phyloP scores from a whole-genome alignment of 2,329 filamentous ascomycete genomes.

The Neonectria coccinea region DNA sequence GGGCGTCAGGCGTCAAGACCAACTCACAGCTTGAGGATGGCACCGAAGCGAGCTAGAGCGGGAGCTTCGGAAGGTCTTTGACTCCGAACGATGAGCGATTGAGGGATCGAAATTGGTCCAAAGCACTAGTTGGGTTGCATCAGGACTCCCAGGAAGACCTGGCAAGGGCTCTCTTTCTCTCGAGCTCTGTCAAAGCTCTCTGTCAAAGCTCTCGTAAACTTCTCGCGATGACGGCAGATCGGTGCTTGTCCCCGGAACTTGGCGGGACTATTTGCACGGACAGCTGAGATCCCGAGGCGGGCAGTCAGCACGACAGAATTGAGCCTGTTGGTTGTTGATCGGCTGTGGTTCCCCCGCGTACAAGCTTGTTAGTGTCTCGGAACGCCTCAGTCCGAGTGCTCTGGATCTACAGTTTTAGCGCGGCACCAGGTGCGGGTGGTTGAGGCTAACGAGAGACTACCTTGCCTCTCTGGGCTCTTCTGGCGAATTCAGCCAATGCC shows the following conservation, averaged over 20 bases:
- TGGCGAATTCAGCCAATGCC: neutral
- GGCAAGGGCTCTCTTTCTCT: neutral
- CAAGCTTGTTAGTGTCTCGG: constrained; percentile 12
- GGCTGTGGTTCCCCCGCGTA: constrained; percentile 7
- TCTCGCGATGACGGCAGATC: neutral
- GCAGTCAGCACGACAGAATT: neutral
- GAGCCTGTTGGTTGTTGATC: constrained; percentile 1
- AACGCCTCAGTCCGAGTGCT: constrained; percentile 5
- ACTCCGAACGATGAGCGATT: neutral
- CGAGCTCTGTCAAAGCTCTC: neutral
- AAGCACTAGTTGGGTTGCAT: neutral
- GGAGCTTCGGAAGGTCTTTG: neutral
- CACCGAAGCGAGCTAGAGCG: neutral
- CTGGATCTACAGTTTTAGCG: constrained; percentile 4
- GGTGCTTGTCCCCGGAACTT: neutral
- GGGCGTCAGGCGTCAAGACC: neutral
- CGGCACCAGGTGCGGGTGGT: constrained; percentile 9
- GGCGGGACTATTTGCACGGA: constrained; percentile 9
- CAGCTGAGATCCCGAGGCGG: constrained; percentile 6
- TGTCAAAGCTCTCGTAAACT: neutral
- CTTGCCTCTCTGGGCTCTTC: neutral
- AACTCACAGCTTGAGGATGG: neutral
- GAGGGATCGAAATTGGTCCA: neutral
- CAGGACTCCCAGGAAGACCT: neutral
- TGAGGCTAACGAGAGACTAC: constrained; percentile 4